A percentile compares a stretch with the other conserved stretches of the same genome.
Conservation (phyloP, 1,139 yeast genomes). For the Yamadazyma jaroonii region DNA sequence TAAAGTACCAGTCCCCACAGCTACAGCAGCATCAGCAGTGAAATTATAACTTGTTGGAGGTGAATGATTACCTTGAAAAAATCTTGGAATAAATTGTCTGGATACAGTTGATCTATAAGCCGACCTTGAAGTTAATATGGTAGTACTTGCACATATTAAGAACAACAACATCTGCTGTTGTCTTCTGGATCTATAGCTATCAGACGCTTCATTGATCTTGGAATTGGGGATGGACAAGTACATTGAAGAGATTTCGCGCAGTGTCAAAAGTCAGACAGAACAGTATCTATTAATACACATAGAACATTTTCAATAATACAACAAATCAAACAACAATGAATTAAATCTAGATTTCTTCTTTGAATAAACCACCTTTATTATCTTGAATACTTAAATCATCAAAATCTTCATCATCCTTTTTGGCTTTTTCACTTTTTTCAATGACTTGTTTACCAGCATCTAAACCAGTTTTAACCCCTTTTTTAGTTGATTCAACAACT, state of each 20-base stretch:
- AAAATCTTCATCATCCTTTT: constrained; percentile 17
- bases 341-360: constrained; percentile 36
- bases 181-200: constrained; percentile 53
- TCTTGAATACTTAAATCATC: constrained; percentile 28
- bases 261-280: neutral
- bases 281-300: constrained; percentile 3
- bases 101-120: constrained; percentile 73
- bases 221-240: constrained; percentile 18
- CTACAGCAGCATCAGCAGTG: constrained; percentile 82
- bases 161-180: constrained; percentile 71
- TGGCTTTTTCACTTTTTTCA: constrained; percentile 3
- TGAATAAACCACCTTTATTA: constrained; percentile 40
- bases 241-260: neutral
- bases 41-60: constrained; percentile 76
- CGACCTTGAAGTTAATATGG: constrained; percentile 69
- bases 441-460: constrained; percentile 1
- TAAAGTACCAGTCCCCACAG: constrained; percentile 78
- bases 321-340: constrained; percentile 4
- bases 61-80: constrained; percentile 82
- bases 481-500: constrained; percentile 1
- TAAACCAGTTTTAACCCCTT: constrained; percentile 1
- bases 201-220: constrained; percentile 36
- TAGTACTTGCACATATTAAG: constrained; percentile 67
- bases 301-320: constrained; percentile 6
- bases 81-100: constrained; percentile 72